A percentile compares a stretch with the other conserved stretches of the same genome.
Evolutionary conservation across 1,139 yeast genomes (phyloP).

Genomic region (Blastobotrys elegans): DNA sequence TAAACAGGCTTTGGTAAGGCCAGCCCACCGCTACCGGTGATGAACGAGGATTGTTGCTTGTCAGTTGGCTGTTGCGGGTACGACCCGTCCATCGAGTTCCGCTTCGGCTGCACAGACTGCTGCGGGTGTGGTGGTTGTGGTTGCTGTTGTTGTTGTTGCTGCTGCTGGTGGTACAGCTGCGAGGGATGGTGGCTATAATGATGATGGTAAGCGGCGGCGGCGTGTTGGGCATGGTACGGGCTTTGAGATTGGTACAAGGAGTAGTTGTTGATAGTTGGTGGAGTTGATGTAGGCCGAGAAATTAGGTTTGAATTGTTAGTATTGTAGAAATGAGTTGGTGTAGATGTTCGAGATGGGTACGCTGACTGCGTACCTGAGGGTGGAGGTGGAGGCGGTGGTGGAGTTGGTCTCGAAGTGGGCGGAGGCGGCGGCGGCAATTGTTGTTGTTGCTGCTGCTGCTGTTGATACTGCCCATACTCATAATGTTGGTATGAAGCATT

Average conservation of each 20-base stretch:
- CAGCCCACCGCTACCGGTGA: conserved; percentile 10
- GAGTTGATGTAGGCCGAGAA: conserved; percentile 24
- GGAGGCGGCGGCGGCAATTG: not conserved
- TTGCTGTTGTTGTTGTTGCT: not conserved
- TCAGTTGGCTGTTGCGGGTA: not conserved
- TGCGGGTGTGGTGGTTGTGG: not conserved
- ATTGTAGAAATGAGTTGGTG: conserved; percentile 7
- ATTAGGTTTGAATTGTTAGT: conserved; percentile 11
- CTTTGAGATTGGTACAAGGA: conserved; percentile 1
- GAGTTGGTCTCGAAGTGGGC: not conserved
- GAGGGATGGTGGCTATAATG: not conserved
- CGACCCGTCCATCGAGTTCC: not conserved
- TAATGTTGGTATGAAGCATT: not conserved
- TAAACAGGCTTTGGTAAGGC: conserved; percentile 9
- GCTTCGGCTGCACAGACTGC: not conserved
- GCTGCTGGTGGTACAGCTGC: no score
- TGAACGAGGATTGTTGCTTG: conserved; percentile 1
- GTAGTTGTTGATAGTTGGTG: conserved; percentile 17
- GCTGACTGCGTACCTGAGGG: not conserved
- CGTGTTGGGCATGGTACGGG: conserved; percentile 1
- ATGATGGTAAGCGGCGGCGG: not conserved
- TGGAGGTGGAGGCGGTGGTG: conserved; percentile 1
- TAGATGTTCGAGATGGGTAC: conserved; percentile 5
- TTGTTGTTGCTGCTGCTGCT: not conserved
- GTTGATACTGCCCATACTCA: not conserved